A percentile compares a stretch with the other conserved stretches of the same genome.
phyloP scores from a whole-genome alignment of 305 asterid species.

The Fraxinus sp. region DNA sequence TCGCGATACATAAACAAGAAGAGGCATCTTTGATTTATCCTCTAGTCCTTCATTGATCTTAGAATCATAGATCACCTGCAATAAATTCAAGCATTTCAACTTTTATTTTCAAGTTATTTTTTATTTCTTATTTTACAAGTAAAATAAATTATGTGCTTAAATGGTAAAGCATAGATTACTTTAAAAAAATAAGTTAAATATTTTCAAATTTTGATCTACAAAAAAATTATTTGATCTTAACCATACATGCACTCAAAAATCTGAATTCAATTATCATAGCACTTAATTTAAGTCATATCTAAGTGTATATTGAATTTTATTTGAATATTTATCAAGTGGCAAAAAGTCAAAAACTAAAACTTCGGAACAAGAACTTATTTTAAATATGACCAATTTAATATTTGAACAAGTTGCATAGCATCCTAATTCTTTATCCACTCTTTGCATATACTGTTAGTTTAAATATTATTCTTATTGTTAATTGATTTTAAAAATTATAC shows the following conservation, averaged over 20 bases:
- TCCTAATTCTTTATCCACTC: background rate
- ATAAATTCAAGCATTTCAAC: background rate
- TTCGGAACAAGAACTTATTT: background rate
- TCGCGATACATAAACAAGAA: conserved; percentile 57
- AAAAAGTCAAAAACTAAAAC: background rate
- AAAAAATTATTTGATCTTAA: background rate
- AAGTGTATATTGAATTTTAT: background rate
- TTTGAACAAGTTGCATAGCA: background rate
- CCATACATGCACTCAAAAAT: background rate
- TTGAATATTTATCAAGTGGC: background rate
- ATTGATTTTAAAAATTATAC: background rate
- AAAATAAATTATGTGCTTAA: background rate
- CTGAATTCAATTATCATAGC: background rate
- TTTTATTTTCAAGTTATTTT: background rate
- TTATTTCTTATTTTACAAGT: background rate
- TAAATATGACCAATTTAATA: no score
- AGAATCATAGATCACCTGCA: conserved; percentile 61
- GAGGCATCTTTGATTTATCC: conserved; percentile 43
- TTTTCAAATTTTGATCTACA: background rate
- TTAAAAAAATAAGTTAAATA: background rate
- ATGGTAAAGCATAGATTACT: background rate
- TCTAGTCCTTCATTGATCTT: conserved; percentile 29
- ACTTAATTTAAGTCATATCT: background rate
- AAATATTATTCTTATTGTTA: background rate
- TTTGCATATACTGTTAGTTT: background rate